Evolutionary conservation across 495 filamentous ascomycete species (phyloP), one percentile per base, ranked within the genome.

Genomic region (Tetracladium setigerum): DNA sequence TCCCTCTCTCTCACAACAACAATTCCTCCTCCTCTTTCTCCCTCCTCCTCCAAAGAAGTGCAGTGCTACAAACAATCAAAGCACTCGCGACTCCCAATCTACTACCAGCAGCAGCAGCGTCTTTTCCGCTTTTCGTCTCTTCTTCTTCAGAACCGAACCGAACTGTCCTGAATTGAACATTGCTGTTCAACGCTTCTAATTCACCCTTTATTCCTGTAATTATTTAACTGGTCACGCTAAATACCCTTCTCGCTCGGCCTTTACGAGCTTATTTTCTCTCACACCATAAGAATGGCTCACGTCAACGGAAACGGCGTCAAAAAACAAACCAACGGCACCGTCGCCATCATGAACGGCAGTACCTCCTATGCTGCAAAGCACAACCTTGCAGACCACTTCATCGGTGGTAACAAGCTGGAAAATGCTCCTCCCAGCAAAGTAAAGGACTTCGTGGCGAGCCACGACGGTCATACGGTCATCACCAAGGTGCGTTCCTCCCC

Each of bases 401-500:
- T 97, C 63, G 92, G 92, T 55, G 89, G 91, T 36, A 95, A 95
- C 66, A 80, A 79, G 59, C 69, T 99, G 51, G 80, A 79, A 32
- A 83, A 79, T 59, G 91, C 92, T 33, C 59, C 80, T 17, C 73
- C 89, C 14, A 82, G 89, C 44, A 77, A 73, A 54, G 87, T 97
- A 19, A 95, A 92, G 74, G 91, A 99, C 59, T 99, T 97, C 63
- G 90, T 99, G 32, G 79, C 88, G 22, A 68, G 71, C 14, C 75
- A 95, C 67, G 86, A 88, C 59, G 92, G 94, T 47, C 92, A 99
- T 72, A 97, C 92, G 13, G 89, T 96, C 57, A 97, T 99, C 60
- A 94, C 86, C 47, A 95, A 87, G 66, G 92, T 98, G 69, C 73
- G 87, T 62, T 43, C 38, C 1, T 11, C 49, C 19, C 11, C n/a